Conservation (phyloP, 306 rosid genomes). For the Leucaena leucocephala region DNA sequence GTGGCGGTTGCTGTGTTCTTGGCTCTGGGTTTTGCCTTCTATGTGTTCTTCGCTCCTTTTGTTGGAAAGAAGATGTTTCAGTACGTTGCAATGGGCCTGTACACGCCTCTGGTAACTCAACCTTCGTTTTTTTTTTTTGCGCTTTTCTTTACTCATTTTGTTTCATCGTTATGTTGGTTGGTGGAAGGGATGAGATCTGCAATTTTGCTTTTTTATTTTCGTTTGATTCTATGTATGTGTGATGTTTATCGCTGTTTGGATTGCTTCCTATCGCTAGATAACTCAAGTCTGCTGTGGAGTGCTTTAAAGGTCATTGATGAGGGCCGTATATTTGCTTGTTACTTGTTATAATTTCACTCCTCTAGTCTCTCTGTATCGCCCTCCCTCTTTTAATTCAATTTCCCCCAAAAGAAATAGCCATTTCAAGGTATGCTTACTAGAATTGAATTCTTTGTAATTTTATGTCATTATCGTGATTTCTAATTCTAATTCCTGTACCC, state of each 20-base stretch:
- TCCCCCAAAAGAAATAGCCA: not conserved
- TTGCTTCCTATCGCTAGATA: constrained; percentile 16
- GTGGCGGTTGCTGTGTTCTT: constrained; percentile 97
- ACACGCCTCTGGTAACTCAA: constrained; percentile 85
- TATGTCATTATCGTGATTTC: not conserved
- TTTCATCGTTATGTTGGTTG: constrained; percentile 13
- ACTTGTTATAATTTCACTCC: constrained; percentile 21
- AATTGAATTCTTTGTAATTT: not conserved
- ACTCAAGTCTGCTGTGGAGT: constrained; percentile 14
- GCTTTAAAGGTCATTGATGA: constrained; percentile 20
- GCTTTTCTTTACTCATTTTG: constrained; percentile 16
- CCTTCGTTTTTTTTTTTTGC: constrained; percentile 22
- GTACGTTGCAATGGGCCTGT: constrained; percentile 81
- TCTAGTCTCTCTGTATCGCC: constrained; percentile 10
- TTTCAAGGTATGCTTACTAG: constrained; percentile 25
- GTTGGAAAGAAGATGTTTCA: constrained; percentile 84
- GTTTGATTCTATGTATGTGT: constrained; percentile 27
- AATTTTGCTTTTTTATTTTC: constrained; percentile 45
- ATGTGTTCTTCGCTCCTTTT: constrained; percentile 90
- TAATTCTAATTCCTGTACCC: not conserved
- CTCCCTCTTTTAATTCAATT: not conserved
- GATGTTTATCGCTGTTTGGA: constrained; percentile 30
- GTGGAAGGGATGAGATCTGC: constrained; percentile 66
- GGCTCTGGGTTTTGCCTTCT: constrained; percentile 96
- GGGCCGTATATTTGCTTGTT: constrained; percentile 26